A percentile compares a stretch with the other conserved stretches of the same genome.
Evolutionary conservation across 1,284 basidiomycete species (phyloP).

Genomic region (Heterobasidion annosum): DNA sequence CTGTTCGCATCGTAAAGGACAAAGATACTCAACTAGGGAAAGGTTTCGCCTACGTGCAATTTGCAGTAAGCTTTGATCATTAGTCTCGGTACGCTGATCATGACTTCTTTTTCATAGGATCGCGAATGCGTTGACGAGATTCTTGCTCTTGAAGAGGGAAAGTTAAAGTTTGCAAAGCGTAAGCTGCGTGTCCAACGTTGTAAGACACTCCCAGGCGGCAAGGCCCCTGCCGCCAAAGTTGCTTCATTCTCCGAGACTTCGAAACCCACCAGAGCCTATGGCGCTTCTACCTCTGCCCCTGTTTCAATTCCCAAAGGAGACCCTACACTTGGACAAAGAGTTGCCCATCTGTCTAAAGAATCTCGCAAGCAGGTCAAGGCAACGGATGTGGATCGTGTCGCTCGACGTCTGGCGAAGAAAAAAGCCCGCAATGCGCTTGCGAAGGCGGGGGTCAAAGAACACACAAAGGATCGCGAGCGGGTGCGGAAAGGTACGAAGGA

Average conservation of each 20-base stretch:
- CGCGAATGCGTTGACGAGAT: constrained; percentile 86
- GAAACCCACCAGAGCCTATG: constrained; percentile 12
- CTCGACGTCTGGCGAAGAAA: constrained; percentile 84
- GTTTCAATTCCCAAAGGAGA: constrained; percentile 60
- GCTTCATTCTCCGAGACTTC: constrained; percentile 8
- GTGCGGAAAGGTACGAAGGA: constrained; percentile 37
- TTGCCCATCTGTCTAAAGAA: constrained; percentile 75
- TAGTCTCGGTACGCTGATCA: neutral
- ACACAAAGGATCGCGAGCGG: constrained; percentile 32
- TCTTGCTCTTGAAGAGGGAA: constrained; percentile 62
- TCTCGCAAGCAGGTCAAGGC: constrained; percentile 79
- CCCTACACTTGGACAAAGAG: constrained; percentile 67
- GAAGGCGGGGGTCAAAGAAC: constrained; percentile 6
- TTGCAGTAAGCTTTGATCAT: constrained; percentile 48
- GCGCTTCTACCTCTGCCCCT: neutral
- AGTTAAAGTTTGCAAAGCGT: constrained; percentile 85
- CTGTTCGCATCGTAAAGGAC: constrained; percentile 86
- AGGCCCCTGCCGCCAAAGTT: constrained; percentile 9
- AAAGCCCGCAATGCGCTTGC: constrained; percentile 50
- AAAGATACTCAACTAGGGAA: constrained; percentile 94
- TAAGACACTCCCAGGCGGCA: constrained; percentile 46
- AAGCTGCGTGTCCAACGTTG: constrained; percentile 82
- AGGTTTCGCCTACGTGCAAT: constrained; percentile 93
- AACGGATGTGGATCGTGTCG: constrained; percentile 68
- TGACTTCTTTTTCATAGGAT: constrained; percentile 41